Percentiles rank a stretch among this genome's conserved stretches.
These are phyloP conservation scores for Cryptococcus sp. DNA, from an alignment of 1,284 basidiomycete species.

Conservation along the genomic window DNA sequence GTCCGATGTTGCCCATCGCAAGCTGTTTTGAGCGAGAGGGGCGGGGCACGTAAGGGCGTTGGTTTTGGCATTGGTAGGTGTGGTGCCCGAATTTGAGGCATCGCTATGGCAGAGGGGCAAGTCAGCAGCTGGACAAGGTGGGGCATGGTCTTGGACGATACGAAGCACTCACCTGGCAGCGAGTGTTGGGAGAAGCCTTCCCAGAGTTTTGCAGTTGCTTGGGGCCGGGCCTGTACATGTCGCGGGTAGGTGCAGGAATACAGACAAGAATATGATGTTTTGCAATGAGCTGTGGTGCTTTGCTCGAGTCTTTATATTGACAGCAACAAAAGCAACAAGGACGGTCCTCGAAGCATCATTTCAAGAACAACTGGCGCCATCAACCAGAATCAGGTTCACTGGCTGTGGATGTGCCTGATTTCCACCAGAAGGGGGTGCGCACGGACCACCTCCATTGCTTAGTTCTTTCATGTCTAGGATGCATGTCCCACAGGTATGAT, in stretches of 20 bases:
- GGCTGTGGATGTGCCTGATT: too few species aligned
- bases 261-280: too few species aligned
- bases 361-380: too few species aligned
- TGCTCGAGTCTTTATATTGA: too few species aligned
- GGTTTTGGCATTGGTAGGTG: conserved; percentile 49
- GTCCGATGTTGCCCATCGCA: conserved; percentile 20
- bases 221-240: conserved; percentile 34
- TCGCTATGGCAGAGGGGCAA: conserved; percentile 27
- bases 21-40: conserved; percentile 45
- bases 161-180: conserved; percentile 43
- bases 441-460: too few species aligned
- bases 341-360: too few species aligned
- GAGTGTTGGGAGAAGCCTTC: conserved; percentile 39
- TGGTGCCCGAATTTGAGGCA: conserved; percentile 47
- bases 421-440: too few species aligned
- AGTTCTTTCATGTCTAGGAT: too few species aligned
- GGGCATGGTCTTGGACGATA: not conserved
- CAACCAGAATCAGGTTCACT: too few species aligned
- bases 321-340: too few species aligned
- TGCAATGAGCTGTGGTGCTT: too few species aligned
- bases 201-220: conserved; percentile 38
- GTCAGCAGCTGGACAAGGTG: not conserved
- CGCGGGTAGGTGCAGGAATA: not conserved
- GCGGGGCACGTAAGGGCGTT: conserved; percentile 43
- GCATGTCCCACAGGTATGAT: too few species aligned